These are phyloP conservation scores for Solanum bulbocastanum DNA, from an alignment of 257 asterid species.

Conservation along the genomic window DNA sequence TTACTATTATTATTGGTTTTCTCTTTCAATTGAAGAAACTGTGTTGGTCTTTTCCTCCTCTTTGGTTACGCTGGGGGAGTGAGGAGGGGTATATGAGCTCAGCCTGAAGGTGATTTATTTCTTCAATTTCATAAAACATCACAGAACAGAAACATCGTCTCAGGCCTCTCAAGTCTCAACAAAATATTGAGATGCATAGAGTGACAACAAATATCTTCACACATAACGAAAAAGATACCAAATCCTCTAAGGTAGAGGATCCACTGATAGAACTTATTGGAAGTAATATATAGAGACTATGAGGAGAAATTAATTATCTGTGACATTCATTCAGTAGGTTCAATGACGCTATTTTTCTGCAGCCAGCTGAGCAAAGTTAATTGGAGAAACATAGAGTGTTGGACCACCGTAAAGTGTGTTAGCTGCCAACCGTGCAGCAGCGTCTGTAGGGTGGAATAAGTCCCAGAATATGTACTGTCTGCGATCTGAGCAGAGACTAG, in stretches of 20 bases:
- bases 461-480: conserved; percentile 28
- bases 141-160: neutral
- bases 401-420: conserved; percentile 24
- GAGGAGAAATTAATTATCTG: neutral
- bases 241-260: neutral
- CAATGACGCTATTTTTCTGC: neutral
- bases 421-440: conserved; percentile 26
- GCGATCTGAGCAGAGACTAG: conserved; percentile 15
- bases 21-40: neutral
- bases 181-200: neutral
- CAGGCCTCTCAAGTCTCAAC: neutral
- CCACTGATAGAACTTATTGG: neutral
- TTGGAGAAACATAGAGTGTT: conserved; percentile 18
- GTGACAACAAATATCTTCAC: neutral
- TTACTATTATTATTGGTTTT: neutral
- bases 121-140: neutral
- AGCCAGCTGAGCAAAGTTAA: conserved; percentile 24
- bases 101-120: neutral
- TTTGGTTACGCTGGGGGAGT: neutral
- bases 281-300: neutral
- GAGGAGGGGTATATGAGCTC: neutral
- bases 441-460: conserved; percentile 22
- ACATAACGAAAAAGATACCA: neutral
- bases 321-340: neutral
- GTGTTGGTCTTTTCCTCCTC: neutral